These are phyloP conservation scores for Candida stauntonica DNA, from an alignment of 805 yeast genomes.

Conservation along the genomic window DNA sequence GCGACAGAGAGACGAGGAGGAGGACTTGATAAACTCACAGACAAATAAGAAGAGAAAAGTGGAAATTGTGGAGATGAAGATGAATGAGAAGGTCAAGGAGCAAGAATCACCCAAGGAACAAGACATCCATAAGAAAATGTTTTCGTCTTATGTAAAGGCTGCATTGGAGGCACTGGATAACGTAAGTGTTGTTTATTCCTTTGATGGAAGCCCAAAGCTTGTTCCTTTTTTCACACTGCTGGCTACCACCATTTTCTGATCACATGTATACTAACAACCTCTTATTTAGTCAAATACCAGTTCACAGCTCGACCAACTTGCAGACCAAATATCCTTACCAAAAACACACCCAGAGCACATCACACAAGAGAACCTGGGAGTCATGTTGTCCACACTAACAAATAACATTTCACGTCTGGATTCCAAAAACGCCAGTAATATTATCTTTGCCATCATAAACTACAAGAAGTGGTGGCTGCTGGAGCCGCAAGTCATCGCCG, in stretches of 20 bases:
- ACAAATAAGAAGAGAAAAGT: slow-evolving; percentile 9
- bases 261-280: slow-evolving; percentile 27
- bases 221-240: too few species aligned
- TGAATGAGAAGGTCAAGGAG: not conserved
- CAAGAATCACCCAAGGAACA: not conserved
- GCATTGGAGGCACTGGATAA: slow-evolving; percentile 69
- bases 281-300: slow-evolving; percentile 38
- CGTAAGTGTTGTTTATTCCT: slow-evolving; percentile 31
- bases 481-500: slow-evolving; percentile 39
- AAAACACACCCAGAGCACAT: slow-evolving; percentile 49
- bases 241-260: too few species aligned
- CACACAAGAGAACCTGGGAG: slow-evolving; percentile 45
- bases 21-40: not conserved
- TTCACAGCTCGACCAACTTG: slow-evolving; percentile 51
- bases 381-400: slow-evolving; percentile 54
- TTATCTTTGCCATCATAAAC: slow-evolving; percentile 59
- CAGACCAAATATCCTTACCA: slow-evolving; percentile 56
- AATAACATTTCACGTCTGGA: slow-evolving; percentile 63
- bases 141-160: slow-evolving; percentile 47
- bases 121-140: slow-evolving; percentile 34
- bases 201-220: too few species aligned
- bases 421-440: slow-evolving; percentile 39
- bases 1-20: slow-evolving; percentile 23
- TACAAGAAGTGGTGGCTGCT: slow-evolving; percentile 57
- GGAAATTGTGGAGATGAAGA: not conserved